Evolutionary conservation across 331 rosid species (phyloP), one percentile per base, ranked within the genome.

Genomic region (Quercus tomentella): DNA sequence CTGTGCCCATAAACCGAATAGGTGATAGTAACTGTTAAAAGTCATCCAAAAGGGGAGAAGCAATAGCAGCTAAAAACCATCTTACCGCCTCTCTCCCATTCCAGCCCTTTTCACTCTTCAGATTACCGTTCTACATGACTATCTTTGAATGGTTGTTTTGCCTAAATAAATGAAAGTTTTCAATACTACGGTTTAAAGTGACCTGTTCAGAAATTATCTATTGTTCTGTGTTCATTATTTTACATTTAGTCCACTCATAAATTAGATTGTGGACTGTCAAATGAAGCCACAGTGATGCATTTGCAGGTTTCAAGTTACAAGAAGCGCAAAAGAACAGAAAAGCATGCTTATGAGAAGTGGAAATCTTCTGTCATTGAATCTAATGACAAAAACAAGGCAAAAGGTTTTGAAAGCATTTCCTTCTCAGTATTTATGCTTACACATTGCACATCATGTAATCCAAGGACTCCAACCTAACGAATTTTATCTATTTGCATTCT

Each of bases 271-370:
- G 26, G 20, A 17, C 75, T 22, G 26, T 62, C 51, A 52, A 86
- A 67, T 78, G 51, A 11, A 52, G 76, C 30, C 31, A 6, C n/a
- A 23, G 31, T 80, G 65, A 74, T 75, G 52, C 81, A 25, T 58
- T 76, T 91, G 65, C 87, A 96, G 99, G 73, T 77, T 67, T 89
- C 98, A 77, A 75, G 91, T 57, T 88, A 87, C 77, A 91, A 91
- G 82, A 89, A 84, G 68, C 84, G 81, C 77, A 93, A 89, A 57
- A 83, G 76, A 77, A 77, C 57, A 72, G 93, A 89, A 66, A 85
- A 86, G 15, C 86, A 68, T 12, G 88, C 82, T 26, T 93, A 90
- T 54, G 88, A 88, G 76, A 82, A 91, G 51, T 91, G 96, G 96
- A 93, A 89, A 73, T 86, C 91, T 56, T 77, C 91, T 57, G 96